Conservation (phyloP, 169 alveolate species). For the Plasmodium inui region DNA sequence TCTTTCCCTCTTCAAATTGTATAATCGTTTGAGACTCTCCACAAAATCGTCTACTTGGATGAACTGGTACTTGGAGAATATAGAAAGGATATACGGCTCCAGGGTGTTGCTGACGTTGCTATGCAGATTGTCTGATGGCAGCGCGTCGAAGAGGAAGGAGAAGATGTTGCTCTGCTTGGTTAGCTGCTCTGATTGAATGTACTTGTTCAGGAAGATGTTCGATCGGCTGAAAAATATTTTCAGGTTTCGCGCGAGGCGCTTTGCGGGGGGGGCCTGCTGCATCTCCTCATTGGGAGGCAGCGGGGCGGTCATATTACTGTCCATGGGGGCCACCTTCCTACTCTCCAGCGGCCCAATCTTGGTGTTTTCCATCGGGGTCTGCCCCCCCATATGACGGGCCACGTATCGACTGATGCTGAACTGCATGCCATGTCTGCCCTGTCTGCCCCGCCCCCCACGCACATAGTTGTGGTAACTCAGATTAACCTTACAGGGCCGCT, state of each 20-base stretch:
- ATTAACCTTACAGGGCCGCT: neutral
- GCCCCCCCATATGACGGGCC: neutral
- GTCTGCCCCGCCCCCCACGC: neutral
- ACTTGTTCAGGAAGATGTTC: conserved; percentile 36
- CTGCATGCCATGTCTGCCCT: neutral
- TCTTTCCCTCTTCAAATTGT: conserved; percentile 25
- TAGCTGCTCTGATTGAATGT: conserved; percentile 6
- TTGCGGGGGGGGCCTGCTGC: neutral
- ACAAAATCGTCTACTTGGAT: conserved; percentile 47
- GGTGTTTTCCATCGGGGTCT: too few relatives aligned
- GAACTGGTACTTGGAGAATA: conserved; percentile 18
- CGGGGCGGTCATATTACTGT: neutral
- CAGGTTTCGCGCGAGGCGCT: conserved; percentile 1
- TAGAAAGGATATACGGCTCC: conserved; percentile 21
- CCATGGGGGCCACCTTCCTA: too few relatives aligned
- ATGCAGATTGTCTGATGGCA: conserved; percentile 21
- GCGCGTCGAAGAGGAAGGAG: conserved; percentile 61
- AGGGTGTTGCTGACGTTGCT: conserved; percentile 3
- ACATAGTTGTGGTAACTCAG: neutral
- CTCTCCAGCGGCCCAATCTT: too few relatives aligned
- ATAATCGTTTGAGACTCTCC: conserved; percentile 54
- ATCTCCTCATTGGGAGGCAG: neutral
- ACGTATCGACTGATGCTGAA: neutral
- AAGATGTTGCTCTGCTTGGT: conserved; percentile 56
- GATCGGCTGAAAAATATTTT: conserved; percentile 26